Evolutionary conservation across 2,329 filamentous ascomycete genomes (phyloP).

Genomic region (Pyricularia sp.): DNA sequence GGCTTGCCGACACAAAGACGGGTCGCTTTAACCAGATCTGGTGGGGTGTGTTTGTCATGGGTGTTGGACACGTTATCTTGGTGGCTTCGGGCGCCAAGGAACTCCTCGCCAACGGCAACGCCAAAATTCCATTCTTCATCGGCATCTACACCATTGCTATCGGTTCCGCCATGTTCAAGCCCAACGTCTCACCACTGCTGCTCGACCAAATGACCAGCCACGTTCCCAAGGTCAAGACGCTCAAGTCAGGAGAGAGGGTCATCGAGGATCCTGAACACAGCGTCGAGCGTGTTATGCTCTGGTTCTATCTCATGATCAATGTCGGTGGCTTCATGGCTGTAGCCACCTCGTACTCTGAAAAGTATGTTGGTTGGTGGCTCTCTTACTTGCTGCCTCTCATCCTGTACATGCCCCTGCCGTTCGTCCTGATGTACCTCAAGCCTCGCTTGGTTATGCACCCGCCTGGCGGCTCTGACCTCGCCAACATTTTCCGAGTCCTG

Average conservation of each 20-base stretch:
- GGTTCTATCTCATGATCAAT: constrained; percentile 56
- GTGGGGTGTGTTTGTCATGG: constrained; percentile 52
- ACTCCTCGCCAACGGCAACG: constrained; percentile 28
- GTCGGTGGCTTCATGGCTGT: constrained; percentile 47
- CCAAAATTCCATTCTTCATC: constrained; percentile 45
- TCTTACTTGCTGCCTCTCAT: constrained; percentile 36
- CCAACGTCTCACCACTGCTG: constrained; percentile 34
- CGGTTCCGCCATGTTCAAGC: constrained; percentile 60
- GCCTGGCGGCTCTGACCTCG: constrained; percentile 30
- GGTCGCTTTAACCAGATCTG: constrained; percentile 63
- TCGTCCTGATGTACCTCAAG: constrained; percentile 28
- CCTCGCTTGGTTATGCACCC: constrained; percentile 28
- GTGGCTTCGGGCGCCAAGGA: constrained; percentile 41
- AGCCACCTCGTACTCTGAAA: constrained; percentile 60
- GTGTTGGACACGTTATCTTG: constrained; percentile 56
- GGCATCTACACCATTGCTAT: constrained; percentile 48
- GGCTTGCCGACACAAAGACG: constrained; percentile 52
- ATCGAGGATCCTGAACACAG: constrained; percentile 33
- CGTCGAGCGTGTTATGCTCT: constrained; percentile 27
- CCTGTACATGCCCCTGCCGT: constrained; percentile 27
- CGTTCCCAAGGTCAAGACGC: constrained; percentile 25
- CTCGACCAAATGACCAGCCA: constrained; percentile 30
- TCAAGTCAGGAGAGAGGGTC: constrained; percentile 29
- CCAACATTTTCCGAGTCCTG: constrained; percentile 28
- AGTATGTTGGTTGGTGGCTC: constrained; percentile 65